A percentile compares a stretch with the other conserved stretches of the same genome.
Evolutionary conservation across 2,329 filamentous ascomycete species (phyloP).

Genomic region (Pyrenophora tritici-repentis): DNA sequence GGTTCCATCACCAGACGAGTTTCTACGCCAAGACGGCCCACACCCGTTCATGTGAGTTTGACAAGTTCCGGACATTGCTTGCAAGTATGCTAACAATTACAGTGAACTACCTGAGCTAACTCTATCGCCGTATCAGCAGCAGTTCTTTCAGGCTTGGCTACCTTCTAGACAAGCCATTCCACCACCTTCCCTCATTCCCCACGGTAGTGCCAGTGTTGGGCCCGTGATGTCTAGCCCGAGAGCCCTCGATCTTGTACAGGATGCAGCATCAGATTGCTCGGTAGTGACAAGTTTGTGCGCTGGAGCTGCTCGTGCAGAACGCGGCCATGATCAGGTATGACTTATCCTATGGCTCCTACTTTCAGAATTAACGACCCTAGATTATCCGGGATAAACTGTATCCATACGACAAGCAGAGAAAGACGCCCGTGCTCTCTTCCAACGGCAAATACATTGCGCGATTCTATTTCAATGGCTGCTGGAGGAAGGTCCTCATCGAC

Average conservation of each 20-base stretch:
- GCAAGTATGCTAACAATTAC: slow-evolving; percentile 21
- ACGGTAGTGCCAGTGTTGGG: slow-evolving; percentile 34
- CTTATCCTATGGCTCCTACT: not conserved
- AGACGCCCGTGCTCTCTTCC: slow-evolving; percentile 65
- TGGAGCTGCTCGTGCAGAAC: slow-evolving; percentile 70
- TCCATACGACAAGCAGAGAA: slow-evolving; percentile 67
- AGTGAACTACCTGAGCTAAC: slow-evolving; percentile 70
- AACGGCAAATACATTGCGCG: slow-evolving; percentile 90
- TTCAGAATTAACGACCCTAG: slow-evolving; percentile 49
- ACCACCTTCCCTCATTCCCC: slow-evolving; percentile 47
- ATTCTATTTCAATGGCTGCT: slow-evolving; percentile 96
- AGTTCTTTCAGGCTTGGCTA: slow-evolving; percentile 84
- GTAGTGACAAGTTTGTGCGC: slow-evolving; percentile 95
- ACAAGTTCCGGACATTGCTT: slow-evolving; percentile 12
- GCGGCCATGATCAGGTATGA: slow-evolving; percentile 69
- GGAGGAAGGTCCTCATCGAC: slow-evolving; percentile 84
- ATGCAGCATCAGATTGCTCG: slow-evolving; percentile 94
- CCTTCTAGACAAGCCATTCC: slow-evolving; percentile 72
- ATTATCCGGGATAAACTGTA: slow-evolving; percentile 74
- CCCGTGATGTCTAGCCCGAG: slow-evolving; percentile 63
- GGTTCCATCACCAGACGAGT: slow-evolving; percentile 66
- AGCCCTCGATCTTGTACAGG: slow-evolving; percentile 85
- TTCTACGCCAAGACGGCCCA: slow-evolving; percentile 58
- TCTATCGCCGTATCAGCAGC: slow-evolving; percentile 73
- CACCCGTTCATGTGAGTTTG: slow-evolving; percentile 63